Evolutionary conservation across 116 monocot genomes (phyloP), one percentile per base, ranked within the genome.

Genomic region (Iris pallida): DNA sequence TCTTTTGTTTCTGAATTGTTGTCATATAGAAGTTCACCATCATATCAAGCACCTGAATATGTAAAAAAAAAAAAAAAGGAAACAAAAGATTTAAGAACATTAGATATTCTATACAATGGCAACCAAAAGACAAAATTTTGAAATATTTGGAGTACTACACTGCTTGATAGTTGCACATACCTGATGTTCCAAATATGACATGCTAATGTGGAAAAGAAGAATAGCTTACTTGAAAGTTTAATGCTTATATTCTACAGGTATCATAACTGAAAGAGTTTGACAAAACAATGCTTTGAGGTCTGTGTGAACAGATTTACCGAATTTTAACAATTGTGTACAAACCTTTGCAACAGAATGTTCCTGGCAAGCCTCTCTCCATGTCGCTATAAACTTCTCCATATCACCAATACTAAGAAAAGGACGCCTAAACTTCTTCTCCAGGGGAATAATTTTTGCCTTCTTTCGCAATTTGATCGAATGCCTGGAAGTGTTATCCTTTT

Each of bases 291-390:
- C 30, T 1, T 30, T 30, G 30, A 30, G 30, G 30, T 30, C 30
- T 30, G 0, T 30, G 30, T 30, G 30, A 30, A 30, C 43, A 20
- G 11, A 9, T 18, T 40, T 20, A n/a, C 10, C 4, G 49, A 60
- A 70, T 11, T 12, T n/a, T 62, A 16, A 53, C 40, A 4, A 71
- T 45, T 1, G 4, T 48, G 11, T 5, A 5, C 59, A 72, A 81
- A 97, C 97, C 88, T 92, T 80, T 46, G 66, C 5, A 75, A 76
- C 73, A 55, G 90, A 62, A 61, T 65, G 71, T 63, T 80, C 70
- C 13, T 48, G 69, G 53, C 90, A 98, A 78, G 78, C 69, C 69
- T 86, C 88, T 76, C 79, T 93, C 98, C 98, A 98, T 14, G 68
- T 86, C 42, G 86, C 44, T n/a, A 86, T 45, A 65, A 98, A 98